phyloP scores from a whole-genome alignment of 148 eudicot genomes.

The Talinum fruticosum region DNA sequence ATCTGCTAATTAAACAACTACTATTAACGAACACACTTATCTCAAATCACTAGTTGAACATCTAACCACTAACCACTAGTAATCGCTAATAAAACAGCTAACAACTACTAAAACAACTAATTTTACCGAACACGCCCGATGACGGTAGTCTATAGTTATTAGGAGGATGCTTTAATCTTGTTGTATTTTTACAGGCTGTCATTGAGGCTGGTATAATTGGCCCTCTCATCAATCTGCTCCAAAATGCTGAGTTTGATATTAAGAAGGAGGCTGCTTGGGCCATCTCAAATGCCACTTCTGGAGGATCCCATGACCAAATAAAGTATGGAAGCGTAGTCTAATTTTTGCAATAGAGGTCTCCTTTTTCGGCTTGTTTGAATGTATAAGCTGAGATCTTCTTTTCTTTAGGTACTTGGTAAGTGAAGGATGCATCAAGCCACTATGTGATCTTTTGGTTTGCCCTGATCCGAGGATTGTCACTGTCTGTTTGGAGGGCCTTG shows the following conservation, averaged over 20 bases:
- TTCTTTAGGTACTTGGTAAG: conserved; percentile 57
- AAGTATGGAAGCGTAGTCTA: conserved; percentile 37
- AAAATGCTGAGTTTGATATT: conserved; percentile 85
- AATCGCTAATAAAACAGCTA: too few relatives aligned
- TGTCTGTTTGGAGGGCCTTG: conserved; percentile 90
- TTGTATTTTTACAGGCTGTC: conserved; percentile 57
- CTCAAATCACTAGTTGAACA: too few relatives aligned
- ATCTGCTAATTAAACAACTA: too few relatives aligned
- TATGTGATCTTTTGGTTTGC: conserved; percentile 75
- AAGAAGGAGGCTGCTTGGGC: conserved; percentile 98
- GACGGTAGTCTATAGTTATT: too few relatives aligned
- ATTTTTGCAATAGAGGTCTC: neutral
- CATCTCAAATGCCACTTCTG: conserved; percentile 84
- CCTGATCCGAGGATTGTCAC: conserved; percentile 86
- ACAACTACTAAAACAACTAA: too few relatives aligned
- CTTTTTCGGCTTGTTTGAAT: neutral
- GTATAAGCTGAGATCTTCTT: neutral
- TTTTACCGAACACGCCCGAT: too few relatives aligned
- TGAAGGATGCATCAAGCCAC: conserved; percentile 79
- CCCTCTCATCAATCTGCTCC: conserved; percentile 70
- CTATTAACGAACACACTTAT: too few relatives aligned
- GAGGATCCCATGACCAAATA: conserved; percentile 81
- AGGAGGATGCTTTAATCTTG: too few relatives aligned
- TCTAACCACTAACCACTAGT: too few relatives aligned
- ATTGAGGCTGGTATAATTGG: conserved; percentile 59